Base-by-base conservation (phyloP, 257 asterid genomes). In the Solanum sitiens region DNA sequence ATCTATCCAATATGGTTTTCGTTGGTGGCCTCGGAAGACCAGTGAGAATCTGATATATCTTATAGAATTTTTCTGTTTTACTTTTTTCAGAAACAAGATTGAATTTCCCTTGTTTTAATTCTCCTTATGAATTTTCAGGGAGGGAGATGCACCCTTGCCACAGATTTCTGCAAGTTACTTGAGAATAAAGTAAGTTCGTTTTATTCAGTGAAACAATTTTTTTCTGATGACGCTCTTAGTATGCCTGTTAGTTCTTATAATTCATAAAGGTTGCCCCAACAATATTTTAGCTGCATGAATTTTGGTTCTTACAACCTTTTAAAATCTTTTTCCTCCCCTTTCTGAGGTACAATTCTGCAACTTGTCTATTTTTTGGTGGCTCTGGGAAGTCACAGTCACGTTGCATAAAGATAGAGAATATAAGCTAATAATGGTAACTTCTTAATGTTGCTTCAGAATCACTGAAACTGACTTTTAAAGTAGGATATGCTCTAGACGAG, bases 1-100 rank as follows among this genome's bases (percentile, higher is more conserved):
- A 91, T 84, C 87, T 87, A 91, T 89, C 98, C 99, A 21, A 90
- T 97, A 87, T 97, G 99, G 99, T 96, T 97, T 91, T 94, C 99
- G 6, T 92, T 96, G 73, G 94, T 95, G 89, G 98, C 98, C 84
- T 89, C 95, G 32, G 96, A 93, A 85, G 95, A 94, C 82, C 94
- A 91, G 99, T 97, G 90, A 92, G 98, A 87, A 89, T 86, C 87
- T 75, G 89, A 86, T 76, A 77, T 56, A 70, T 37, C 37, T 67
- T 40, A 11, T 74, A 83, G 86, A 84, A 73, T 74, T 83, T 65
- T 71, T 73, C 70, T 74, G 39, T 18, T 56, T 87, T 11, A 75
- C 68, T 65, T 59, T 59, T 89, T 88, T 76, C 68, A 32, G 71
- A 63, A 27, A 61, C 37, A 40, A 84, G 65, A 86, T 21, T 23